Percentiles rank a stretch among this genome's conserved stretches.
Evolutionary conservation across 441 rosid species (phyloP).

Genomic region (Corymbia citriodora): DNA sequence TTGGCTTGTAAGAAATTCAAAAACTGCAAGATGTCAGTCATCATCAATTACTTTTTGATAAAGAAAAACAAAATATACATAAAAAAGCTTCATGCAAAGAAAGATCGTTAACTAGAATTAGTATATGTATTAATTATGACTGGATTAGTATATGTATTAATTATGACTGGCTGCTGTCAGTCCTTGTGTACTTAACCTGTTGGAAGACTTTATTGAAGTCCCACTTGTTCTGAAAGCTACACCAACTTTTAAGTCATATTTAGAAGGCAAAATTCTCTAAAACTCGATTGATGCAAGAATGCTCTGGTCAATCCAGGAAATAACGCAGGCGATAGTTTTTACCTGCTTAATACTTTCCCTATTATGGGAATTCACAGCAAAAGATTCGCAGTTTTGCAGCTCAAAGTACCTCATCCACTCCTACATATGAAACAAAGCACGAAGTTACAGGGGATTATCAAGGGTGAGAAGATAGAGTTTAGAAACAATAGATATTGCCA

Average conservation of each 20-base stretch:
- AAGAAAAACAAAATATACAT: neutral
- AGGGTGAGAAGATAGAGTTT: neutral
- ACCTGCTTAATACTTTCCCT: constrained; percentile 60
- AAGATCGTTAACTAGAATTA: neutral
- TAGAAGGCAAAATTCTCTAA: neutral
- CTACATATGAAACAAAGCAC: constrained; percentile 6
- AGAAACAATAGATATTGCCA: neutral
- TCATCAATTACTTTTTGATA: neutral
- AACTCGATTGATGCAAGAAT: neutral
- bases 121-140: too few species aligned
- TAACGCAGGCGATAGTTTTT: neutral
- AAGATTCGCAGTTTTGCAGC: constrained; percentile 30
- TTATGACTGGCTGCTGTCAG: neutral
- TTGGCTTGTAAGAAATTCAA: constrained; percentile 67
- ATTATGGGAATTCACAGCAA: constrained; percentile 68
- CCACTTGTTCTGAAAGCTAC: neutral
- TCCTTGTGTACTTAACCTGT: neutral
- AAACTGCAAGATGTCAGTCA: constrained; percentile 27
- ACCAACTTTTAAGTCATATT: neutral
- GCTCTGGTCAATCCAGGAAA: neutral
- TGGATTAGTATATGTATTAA: neutral
- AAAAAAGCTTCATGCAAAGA: neutral
- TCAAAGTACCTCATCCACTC: constrained; percentile 50
- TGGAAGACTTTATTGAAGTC: neutral
- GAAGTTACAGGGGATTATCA: neutral